A percentile compares a stretch with the other conserved stretches of the same genome.
Conservation (phyloP, 1,139 yeast genomes). For the Suhomyces bribrorum region DNA sequence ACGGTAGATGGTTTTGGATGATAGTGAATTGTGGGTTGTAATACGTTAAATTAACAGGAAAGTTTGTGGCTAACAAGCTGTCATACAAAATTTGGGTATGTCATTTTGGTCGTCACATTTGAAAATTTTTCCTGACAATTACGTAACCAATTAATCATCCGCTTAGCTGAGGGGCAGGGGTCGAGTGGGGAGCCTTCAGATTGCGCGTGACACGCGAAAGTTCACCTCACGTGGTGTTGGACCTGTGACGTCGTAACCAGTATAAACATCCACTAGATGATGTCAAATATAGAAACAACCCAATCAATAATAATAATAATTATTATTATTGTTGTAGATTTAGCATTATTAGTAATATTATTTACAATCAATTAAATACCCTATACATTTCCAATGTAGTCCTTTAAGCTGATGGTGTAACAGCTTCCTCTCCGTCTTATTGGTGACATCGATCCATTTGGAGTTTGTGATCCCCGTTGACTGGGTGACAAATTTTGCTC, state of each 20-base stretch:
- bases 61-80: slow-evolving; percentile 3
- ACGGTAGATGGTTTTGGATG: neutral
- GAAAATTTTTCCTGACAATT: slow-evolving; percentile 12
- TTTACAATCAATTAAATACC: slow-evolving; percentile 1
- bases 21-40: neutral
- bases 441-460: slow-evolving; percentile 2
- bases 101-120: slow-evolving; percentile 11
- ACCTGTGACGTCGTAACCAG: too few relatives aligned
- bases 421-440: slow-evolving; percentile 17
- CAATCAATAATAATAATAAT: neutral
- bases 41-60: neutral
- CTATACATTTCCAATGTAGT: slow-evolving; percentile 19
- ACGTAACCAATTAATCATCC: slow-evolving; percentile 8
- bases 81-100: slow-evolving; percentile 5
- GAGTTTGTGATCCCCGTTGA: neutral
- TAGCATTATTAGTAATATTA: neutral
- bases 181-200: neutral
- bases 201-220: slow-evolving; percentile 6
- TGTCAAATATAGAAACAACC: too few relatives aligned
- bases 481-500: too few relatives aligned
- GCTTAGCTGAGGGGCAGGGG: neutral
- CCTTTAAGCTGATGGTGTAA: slow-evolving; percentile 24
- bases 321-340: neutral
- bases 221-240: slow-evolving; percentile 4
- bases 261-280: neutral